A percentile compares a stretch with the other conserved stretches of the same genome.
Conservation (phyloP, 768 basidiomycete species). For the Chalciporus sphaerocephalus region DNA sequence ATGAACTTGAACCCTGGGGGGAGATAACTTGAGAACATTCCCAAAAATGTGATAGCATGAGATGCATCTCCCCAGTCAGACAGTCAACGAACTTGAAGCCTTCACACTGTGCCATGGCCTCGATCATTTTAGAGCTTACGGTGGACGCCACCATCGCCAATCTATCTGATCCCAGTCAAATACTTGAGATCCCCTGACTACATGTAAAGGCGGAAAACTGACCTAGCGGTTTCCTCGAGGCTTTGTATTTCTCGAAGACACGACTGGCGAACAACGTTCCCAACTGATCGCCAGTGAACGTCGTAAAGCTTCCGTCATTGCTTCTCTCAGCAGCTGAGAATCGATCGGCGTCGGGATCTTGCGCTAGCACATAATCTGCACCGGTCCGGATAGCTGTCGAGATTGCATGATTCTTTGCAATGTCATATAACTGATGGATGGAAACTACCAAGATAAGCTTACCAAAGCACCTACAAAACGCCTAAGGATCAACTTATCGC, state of each 20-base stretch:
- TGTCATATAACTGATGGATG: conserved; percentile 1
- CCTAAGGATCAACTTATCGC: conserved; percentile 7
- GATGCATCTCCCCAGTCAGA: conserved; percentile 56
- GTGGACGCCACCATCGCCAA: conserved; percentile 86
- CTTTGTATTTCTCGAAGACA: conserved; percentile 42
- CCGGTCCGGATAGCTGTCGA: conserved; percentile 50
- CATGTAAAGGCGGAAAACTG: too few species aligned
- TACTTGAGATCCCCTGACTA: too few species aligned
- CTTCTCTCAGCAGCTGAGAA: conserved; percentile 73
- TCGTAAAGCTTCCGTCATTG: conserved; percentile 52
- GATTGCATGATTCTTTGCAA: conserved; percentile 65
- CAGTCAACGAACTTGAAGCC: conserved; percentile 85
- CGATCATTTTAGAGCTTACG: conserved; percentile 88
- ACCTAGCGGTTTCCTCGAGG: conserved; percentile 42
- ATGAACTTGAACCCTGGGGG: conserved; percentile 86
- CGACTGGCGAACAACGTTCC: conserved; percentile 55
- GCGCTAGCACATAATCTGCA: conserved; percentile 70
- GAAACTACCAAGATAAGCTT: conserved; percentile 11
- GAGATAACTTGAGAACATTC: conserved; percentile 1
- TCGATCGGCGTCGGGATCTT: conserved; percentile 86
- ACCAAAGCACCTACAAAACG: conserved; percentile 46
- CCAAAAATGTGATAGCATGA: not conserved
- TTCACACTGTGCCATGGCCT: conserved; percentile 66
- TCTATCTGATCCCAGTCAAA: too few species aligned
- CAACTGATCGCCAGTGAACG: conserved; percentile 84